Evolutionary conservation across 2,329 filamentous ascomycete species (phyloP).

Genomic region (Metarhizium guizhouense): DNA sequence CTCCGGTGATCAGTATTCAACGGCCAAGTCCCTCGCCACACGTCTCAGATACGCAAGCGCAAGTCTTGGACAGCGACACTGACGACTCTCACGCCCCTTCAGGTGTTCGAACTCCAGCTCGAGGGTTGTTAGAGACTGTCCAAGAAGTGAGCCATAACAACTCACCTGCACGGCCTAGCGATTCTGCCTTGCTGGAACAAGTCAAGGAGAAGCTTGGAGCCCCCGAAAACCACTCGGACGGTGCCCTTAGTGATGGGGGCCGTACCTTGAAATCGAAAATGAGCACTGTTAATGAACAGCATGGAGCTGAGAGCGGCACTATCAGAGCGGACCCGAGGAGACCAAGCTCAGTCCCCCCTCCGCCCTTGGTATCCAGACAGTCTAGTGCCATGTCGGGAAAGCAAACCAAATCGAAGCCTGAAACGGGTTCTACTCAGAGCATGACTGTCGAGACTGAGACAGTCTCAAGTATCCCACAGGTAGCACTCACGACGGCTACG

Average conservation of each 20-base stretch:
- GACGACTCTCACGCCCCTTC: constrained; percentile 39
- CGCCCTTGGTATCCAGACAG: constrained; percentile 51
- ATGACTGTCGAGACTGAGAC: constrained; percentile 99
- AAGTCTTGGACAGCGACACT: constrained; percentile 40
- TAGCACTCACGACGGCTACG: constrained; percentile 59
- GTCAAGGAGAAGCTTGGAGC: constrained; percentile 39
- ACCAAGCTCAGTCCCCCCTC: constrained; percentile 39
- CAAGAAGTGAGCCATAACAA: constrained; percentile 77
- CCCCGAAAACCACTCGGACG: constrained; percentile 32
- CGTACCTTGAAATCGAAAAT: constrained; percentile 38
- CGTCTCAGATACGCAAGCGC: constrained; percentile 26
- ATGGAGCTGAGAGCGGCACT: constrained; percentile 58
- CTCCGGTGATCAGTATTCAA: constrained; percentile 44
- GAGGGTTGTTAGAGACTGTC: constrained; percentile 74
- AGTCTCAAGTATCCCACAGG: constrained; percentile 81
- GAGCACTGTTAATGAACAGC: constrained; percentile 41
- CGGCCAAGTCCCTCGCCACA: constrained; percentile 39
- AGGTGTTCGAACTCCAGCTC: constrained; percentile 50
- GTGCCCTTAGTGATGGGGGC: constrained; percentile 26
- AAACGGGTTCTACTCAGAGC: constrained; percentile 64
- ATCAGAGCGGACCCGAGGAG: constrained; percentile 33
- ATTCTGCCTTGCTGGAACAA: constrained; percentile 39
- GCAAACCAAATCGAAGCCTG: constrained; percentile 60
- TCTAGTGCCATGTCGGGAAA: constrained; percentile 57
- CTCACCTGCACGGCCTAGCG: constrained; percentile 47